A percentile compares a stretch with the other conserved stretches of the same genome.
phyloP scores from a whole-genome alignment of 192 early-diverging fungal genomes.

The Phycomyces nitens region DNA sequence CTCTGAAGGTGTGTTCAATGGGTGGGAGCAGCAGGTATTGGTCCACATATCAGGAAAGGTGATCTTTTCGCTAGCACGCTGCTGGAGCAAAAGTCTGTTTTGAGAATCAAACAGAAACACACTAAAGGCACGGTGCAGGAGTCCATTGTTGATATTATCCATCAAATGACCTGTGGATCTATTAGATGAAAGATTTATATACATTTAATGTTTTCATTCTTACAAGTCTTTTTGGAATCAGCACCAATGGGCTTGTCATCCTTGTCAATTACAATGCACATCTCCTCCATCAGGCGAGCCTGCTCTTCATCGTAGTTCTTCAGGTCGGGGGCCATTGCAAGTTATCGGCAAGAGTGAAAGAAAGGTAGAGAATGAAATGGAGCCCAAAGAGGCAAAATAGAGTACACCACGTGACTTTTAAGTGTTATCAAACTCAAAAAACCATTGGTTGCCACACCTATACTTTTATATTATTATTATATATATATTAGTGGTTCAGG shows the following conservation, averaged over 20 bases:
- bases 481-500: too few relatives aligned
- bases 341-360: background rate
- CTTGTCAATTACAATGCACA: constrained; percentile 92
- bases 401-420: background rate
- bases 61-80: constrained; percentile 95
- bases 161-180: constrained; percentile 80
- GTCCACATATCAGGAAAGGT: constrained; percentile 96
- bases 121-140: constrained; percentile 94
- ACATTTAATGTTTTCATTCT: constrained; percentile 24
- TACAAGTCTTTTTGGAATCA: constrained; percentile 91
- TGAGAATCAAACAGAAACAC: constrained; percentile 93
- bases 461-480: background rate
- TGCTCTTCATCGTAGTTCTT: constrained; percentile 74
- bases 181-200: constrained; percentile 1
- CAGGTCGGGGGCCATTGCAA: constrained; percentile 49
- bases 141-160: constrained; percentile 84
- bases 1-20: constrained; percentile 76
- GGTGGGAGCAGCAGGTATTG: constrained; percentile 99
- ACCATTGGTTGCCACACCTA: background rate
- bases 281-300: constrained; percentile 94
- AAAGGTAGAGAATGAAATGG: background rate
- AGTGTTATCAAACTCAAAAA: background rate
- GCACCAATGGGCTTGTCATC: constrained; percentile 83
- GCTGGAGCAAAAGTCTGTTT: constrained; percentile 87
- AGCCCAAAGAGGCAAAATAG: constrained; percentile 1